Evolutionary conservation across 345 rosid genomes (phyloP), one percentile per base, ranked within the genome.

Genomic region (Linum usitatissimum): DNA sequence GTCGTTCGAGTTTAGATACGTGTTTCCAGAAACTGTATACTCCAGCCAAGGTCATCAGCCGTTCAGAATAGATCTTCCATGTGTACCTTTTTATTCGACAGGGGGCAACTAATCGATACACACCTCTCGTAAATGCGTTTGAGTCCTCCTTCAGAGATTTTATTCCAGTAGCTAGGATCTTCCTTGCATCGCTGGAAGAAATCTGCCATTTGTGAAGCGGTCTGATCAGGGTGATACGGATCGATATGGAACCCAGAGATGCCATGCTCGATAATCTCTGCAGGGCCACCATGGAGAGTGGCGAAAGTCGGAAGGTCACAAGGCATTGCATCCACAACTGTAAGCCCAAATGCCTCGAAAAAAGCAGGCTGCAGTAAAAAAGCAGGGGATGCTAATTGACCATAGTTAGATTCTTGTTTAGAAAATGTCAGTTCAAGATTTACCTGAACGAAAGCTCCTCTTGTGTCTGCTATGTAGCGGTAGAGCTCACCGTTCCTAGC

Each of bases 11-110:
- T 68, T 75, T 81, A 6, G 88, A 83, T 1, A 81, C 88, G 60
- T 79, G 79, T 63, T 84, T 81, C 86, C 86, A 84, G 70, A 81
- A 84, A 61, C 81, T 70, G 67, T 81, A 84, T 14, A 81, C 88
- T 20, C 84, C 80, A 9, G 86, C 73, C 9, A 84, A 55, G 2
- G 83, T 77, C 59, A 81, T 72, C 55, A 84, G 78, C 70, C 83
- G 79, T 71, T 79, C 72, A 9, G 83, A 81, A 75, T 84, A 84
- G 59, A 73, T 81, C 77, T 84, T 74, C 83, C 88, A 79, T 38
- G 83, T 79, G 70, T 74, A 81, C 77, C 84, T 84, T 57, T 13
- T 45, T 45, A 15, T 4, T 15, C 15, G 30, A 18, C 3, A 19
- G 30, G 12, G 57, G 18, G 55, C 18, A 70, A 61, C 66, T 34